A percentile compares a stretch with the other conserved stretches of the same genome.
Evolutionary conservation across 352 stramenopile species (phyloP).

Genomic region (Phytophthora vignae): DNA sequence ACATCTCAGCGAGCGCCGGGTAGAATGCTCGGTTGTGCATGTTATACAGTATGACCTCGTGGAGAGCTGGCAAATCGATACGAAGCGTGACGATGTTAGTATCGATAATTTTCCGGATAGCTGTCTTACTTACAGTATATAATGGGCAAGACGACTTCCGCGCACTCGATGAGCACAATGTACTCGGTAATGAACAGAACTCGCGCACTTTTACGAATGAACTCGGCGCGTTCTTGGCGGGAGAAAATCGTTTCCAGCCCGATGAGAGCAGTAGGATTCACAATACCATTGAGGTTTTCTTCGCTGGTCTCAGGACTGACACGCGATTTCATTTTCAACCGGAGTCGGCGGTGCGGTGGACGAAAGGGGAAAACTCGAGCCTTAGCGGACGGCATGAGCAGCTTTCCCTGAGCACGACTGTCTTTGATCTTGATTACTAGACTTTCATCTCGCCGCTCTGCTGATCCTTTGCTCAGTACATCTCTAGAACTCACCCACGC

Average conservation of each 20-base stretch:
- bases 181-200: slow-evolving; percentile 54
- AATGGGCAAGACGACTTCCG: slow-evolving; percentile 36
- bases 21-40: slow-evolving; percentile 41
- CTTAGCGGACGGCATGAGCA: background rate
- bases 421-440: background rate
- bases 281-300: background rate
- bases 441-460: background rate
- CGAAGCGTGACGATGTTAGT: background rate
- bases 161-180: slow-evolving; percentile 51
- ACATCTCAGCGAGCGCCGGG: slow-evolving; percentile 12
- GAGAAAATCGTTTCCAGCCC: slow-evolving; percentile 28
- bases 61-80: slow-evolving; percentile 4
- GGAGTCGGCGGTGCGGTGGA: slow-evolving; percentile 2
- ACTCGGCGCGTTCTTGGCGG: no score
- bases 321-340: slow-evolving; percentile 1
- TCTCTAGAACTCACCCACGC: slow-evolving; percentile 13
- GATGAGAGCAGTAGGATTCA: background rate
- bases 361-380: slow-evolving; percentile 19
- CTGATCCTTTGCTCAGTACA: background rate
- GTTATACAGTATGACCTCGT: slow-evolving; percentile 22
- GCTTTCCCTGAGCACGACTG: background rate
- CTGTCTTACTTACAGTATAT: slow-evolving; percentile 23
- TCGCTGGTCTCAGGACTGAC: background rate
- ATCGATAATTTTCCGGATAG: background rate
- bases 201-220: slow-evolving; percentile 24